phyloP scores from a whole-genome alignment of 2,329 filamentous ascomycete genomes.

The Raffaelea albimanens region DNA sequence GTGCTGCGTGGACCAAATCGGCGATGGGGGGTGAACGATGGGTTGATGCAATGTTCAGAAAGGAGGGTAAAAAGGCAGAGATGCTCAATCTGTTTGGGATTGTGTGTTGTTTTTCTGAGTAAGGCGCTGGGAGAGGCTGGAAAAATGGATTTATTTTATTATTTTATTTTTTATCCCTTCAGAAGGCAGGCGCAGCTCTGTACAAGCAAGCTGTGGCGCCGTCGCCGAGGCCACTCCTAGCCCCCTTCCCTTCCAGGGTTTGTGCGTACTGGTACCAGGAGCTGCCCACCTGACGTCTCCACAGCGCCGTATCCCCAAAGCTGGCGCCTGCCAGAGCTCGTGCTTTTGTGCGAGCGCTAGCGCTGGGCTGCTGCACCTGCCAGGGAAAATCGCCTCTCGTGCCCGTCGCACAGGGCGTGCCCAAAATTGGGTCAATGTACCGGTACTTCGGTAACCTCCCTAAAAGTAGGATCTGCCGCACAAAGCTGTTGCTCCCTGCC shows the following conservation, averaged over 20 bases:
- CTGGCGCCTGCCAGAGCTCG: too few relatives aligned
- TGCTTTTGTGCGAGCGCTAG: too few relatives aligned
- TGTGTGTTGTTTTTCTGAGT: constrained; percentile 7
- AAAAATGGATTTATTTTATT: constrained; percentile 5
- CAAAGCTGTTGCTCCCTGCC: too few relatives aligned
- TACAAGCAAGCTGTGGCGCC: not conserved
- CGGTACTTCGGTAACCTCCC: too few relatives aligned
- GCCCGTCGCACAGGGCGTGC: too few relatives aligned
- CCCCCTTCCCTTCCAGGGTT: not conserved
- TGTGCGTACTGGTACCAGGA: not conserved
- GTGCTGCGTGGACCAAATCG: constrained; percentile 6
- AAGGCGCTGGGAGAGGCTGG: constrained; percentile 10
- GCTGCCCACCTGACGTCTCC: too few relatives aligned
- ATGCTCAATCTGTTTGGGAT: constrained; percentile 4
- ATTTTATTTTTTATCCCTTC: constrained; percentile 4
- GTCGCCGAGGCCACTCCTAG: constrained; percentile 3
- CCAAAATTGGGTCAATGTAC: too few relatives aligned
- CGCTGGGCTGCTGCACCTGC: too few relatives aligned
- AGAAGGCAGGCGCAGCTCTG: not conserved
- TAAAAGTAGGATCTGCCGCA: too few relatives aligned
- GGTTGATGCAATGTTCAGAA: constrained; percentile 8
- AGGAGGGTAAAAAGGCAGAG: not conserved
- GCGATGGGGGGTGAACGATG: not conserved
- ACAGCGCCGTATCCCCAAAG: too few relatives aligned
- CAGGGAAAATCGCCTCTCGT: too few relatives aligned